Conservation (phyloP, 192 early-diverging fungal genomes). For the Neocallimastix lanati region DNA sequence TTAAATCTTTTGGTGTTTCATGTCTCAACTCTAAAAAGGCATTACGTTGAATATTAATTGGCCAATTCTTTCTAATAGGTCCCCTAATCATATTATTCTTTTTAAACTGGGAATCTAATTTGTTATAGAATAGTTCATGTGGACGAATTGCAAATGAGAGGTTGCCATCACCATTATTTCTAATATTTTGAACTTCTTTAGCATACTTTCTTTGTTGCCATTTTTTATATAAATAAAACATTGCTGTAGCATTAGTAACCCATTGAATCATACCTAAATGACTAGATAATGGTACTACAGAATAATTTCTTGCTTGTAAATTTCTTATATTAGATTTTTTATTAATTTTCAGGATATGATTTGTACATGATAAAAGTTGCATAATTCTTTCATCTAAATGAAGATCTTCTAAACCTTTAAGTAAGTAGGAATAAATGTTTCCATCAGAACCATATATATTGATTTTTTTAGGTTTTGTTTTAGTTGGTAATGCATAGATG, state of each 20-base stretch:
- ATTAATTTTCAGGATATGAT: constrained; percentile 37
- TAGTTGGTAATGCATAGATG: constrained; percentile 49
- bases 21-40: constrained; percentile 37
- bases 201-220: constrained; percentile 58
- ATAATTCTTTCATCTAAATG: constrained; percentile 84
- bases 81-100: constrained; percentile 24
- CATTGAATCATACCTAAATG: constrained; percentile 87
- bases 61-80: constrained; percentile 48
- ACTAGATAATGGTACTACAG: constrained; percentile 75
- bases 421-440: constrained; percentile 43
- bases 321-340: constrained; percentile 13
- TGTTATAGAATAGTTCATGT: constrained; percentile 19
- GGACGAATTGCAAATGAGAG: constrained; percentile 13
- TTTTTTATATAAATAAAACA: constrained; percentile 59
- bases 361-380: constrained; percentile 49
- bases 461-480: constrained; percentile 84
- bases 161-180: constrained; percentile 9
- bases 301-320: constrained; percentile 32
- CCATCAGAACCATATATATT: constrained; percentile 36
- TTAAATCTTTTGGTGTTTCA: constrained; percentile 45
- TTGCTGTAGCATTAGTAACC: constrained; percentile 61
- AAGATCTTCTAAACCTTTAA: constrained; percentile 86
- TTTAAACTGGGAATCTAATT: constrained; percentile 26
- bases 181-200: constrained; percentile 22
- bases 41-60: constrained; percentile 27